A percentile compares a stretch with the other conserved stretches of the same genome.
Conservation (phyloP, 345 rosid species). For the Heritiera littoralis region DNA sequence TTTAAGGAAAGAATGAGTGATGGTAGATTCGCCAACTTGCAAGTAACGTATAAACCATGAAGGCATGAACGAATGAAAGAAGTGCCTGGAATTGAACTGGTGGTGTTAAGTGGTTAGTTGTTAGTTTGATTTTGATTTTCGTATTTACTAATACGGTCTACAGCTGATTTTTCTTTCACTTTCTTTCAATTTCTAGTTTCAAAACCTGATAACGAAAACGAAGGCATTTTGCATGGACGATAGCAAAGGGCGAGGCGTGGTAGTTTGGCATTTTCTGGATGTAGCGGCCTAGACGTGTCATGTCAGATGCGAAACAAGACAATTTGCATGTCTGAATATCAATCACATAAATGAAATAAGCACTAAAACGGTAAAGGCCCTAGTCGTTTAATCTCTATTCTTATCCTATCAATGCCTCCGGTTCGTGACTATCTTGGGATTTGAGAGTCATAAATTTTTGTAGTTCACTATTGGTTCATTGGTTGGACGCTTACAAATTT, state of each 20-base stretch:
- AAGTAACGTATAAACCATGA: constrained; percentile 8
- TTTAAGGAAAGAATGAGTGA: constrained; percentile 55
- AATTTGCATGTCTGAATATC: constrained; percentile 18
- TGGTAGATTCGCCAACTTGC: constrained; percentile 40
- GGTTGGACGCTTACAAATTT: not conserved
- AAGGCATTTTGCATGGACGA: constrained; percentile 35
- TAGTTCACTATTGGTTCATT: too few relatives aligned
- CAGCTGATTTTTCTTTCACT: constrained; percentile 7
- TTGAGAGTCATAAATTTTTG: not conserved
- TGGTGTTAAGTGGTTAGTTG: constrained; percentile 31
- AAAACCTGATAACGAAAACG: constrained; percentile 9
- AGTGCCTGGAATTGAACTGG: constrained; percentile 10
- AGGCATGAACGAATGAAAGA: constrained; percentile 29
- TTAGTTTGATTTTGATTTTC: not conserved
- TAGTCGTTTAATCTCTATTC: not conserved
- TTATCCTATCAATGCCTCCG: not conserved
- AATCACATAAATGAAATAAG: constrained; percentile 23
- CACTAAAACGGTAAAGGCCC: too few relatives aligned
- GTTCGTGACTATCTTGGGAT: not conserved
- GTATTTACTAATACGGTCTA: not conserved
- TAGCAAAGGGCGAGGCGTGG: constrained; percentile 40
- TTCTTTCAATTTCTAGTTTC: constrained; percentile 25
- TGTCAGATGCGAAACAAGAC: not conserved
- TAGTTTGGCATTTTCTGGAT: constrained; percentile 40
- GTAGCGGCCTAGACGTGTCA: constrained; percentile 20